These are phyloP conservation scores for Ilex aquifolium DNA, from an alignment of 257 asterid species.

Conservation along the genomic window DNA sequence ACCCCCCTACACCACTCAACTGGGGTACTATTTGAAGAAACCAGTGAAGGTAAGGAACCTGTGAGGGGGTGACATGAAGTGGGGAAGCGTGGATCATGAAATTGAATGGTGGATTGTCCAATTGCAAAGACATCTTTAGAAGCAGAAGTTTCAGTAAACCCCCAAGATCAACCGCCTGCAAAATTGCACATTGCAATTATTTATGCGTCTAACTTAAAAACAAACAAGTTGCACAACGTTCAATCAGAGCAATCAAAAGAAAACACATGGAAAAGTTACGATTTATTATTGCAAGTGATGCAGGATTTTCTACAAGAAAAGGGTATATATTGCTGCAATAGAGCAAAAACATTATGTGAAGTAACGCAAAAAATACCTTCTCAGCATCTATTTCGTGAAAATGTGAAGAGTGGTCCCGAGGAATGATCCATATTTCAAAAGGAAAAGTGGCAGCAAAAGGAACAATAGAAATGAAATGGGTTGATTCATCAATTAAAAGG, in stretches of 20 bases:
- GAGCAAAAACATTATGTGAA: too few species aligned
- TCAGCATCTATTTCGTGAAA: conserved; percentile 58
- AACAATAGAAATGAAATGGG: conserved; percentile 60
- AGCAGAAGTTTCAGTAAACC: conserved; percentile 71
- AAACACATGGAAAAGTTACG: too few species aligned
- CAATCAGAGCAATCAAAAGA: too few species aligned
- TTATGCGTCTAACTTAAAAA: too few species aligned
- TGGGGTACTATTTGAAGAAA: conserved; percentile 87
- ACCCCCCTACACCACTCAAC: conserved; percentile 61
- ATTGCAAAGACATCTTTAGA: conserved; percentile 60
- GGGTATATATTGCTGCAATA: too few species aligned
- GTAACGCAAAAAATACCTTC: conserved; percentile 37
- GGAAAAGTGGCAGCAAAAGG: conserved; percentile 83
- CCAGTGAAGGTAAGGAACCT: conserved; percentile 66
- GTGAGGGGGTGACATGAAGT: conserved; percentile 31
- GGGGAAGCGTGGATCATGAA: conserved; percentile 76
- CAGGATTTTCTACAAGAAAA: too few species aligned
- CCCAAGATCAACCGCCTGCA: conserved; percentile 85
- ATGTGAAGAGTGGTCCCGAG: conserved; percentile 74
- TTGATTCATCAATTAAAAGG: conserved; percentile 49
- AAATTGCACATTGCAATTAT: neutral
- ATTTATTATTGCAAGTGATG: too few species aligned
- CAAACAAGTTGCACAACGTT: neutral
- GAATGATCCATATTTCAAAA: conserved; percentile 90
- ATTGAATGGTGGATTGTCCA: conserved; percentile 84